Percentiles rank a stretch among this genome's conserved stretches.
Conservation (phyloP, 768 basidiomycete species). For the Lactarius vividus region DNA sequence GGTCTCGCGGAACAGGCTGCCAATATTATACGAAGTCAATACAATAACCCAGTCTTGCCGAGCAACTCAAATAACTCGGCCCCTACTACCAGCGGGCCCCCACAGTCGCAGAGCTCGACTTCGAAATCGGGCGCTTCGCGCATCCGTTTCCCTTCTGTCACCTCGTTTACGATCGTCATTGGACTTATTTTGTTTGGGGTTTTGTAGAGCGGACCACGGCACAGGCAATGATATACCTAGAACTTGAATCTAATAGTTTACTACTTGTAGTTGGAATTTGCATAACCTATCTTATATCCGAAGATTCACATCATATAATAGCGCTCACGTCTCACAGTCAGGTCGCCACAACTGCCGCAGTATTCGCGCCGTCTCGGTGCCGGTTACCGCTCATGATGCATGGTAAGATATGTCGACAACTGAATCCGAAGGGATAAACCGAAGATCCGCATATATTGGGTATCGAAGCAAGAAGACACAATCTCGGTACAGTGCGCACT, state of each 20-base stretch:
- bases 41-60: constrained; percentile 33
- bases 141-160: background rate
- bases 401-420: too few relatives aligned
- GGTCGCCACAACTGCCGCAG: too few relatives aligned
- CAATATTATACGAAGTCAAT: constrained; percentile 38
- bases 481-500: background rate
- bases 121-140: background rate
- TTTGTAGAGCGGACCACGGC: background rate
- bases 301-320: too few relatives aligned
- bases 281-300: too few relatives aligned
- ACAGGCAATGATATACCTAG: too few relatives aligned
- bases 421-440: background rate
- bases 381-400: too few relatives aligned
- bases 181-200: background rate
- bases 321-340: too few relatives aligned
- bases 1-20: constrained; percentile 38
- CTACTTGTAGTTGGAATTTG: too few relatives aligned
- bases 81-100: background rate
- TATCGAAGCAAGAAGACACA: background rate
- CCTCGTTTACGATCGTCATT: background rate
- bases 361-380: too few relatives aligned
- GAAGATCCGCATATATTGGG: background rate
- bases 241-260: too few relatives aligned
- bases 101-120: background rate
- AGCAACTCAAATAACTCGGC: background rate